Conservation (phyloP, 1,284 basidiomycete genomes). For the Taiwanofungus camphoratus region DNA sequence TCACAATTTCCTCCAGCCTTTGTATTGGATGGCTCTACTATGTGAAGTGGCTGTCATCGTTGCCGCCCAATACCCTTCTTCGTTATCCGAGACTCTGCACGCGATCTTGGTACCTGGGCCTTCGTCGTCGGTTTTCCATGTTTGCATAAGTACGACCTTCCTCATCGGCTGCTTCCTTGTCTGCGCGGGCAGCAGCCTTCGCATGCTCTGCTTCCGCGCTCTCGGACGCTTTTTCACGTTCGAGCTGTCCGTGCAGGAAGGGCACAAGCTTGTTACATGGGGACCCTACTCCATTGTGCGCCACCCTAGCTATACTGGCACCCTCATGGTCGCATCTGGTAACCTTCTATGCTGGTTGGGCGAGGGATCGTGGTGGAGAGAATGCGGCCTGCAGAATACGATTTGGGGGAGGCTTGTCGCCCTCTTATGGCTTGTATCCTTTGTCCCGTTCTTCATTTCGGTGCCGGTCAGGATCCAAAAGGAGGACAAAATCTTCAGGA, state of each 20-base stretch:
- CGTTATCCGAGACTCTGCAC: not conserved
- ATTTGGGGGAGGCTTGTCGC: not conserved
- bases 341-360: not conserved
- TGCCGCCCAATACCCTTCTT: not conserved
- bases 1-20: not conserved
- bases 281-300: slow-evolving; percentile 12
- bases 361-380: not conserved
- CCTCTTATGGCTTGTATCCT: not conserved
- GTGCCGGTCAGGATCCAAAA: not conserved
- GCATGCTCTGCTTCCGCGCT: slow-evolving; percentile 7
- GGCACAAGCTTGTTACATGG: slow-evolving; percentile 8
- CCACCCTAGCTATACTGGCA: slow-evolving; percentile 10
- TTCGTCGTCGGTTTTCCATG: not conserved
- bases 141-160: not conserved
- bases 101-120: not conserved
- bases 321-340: not conserved
- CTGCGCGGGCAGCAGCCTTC: not conserved
- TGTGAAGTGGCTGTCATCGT: not conserved
- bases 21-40: not conserved
- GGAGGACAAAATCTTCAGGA: slow-evolving; percentile 1
- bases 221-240: slow-evolving; percentile 11
- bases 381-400: not conserved
- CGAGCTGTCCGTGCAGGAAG: slow-evolving; percentile 8
- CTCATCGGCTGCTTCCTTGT: slow-evolving; percentile 1
- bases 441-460: not conserved